A percentile compares a stretch with the other conserved stretches of the same genome.
These are phyloP conservation scores for Daldinia eschscholtzii DNA, from an alignment of 2,329 filamentous ascomycete genomes.

Conservation along the genomic window DNA sequence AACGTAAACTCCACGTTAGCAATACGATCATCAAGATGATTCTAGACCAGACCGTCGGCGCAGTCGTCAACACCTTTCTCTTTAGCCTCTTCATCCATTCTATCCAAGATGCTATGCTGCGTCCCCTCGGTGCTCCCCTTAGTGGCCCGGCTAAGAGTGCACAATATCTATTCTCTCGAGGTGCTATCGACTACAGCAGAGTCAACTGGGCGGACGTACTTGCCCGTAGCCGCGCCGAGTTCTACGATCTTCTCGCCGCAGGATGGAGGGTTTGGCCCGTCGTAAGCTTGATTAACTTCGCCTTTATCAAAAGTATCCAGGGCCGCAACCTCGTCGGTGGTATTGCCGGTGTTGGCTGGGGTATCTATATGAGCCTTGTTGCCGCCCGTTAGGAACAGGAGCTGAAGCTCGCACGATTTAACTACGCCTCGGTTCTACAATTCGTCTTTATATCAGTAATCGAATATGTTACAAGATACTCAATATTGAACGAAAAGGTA, in stretches of 20 bases:
- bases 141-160: constrained; percentile 54
- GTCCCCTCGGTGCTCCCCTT: constrained; percentile 49
- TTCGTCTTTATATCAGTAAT: background rate
- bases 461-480: background rate
- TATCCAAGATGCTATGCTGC: constrained; percentile 63
- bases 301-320: constrained; percentile 76
- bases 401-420: background rate
- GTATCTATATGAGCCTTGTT: constrained; percentile 78
- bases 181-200: constrained; percentile 59
- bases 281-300: constrained; percentile 78
- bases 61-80: constrained; percentile 71
- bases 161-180: constrained; percentile 49
- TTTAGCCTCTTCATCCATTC: constrained; percentile 67
- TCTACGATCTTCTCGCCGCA: constrained; percentile 73
- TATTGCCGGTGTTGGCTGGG: constrained; percentile 79
- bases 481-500: background rate
- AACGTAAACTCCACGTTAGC: constrained; percentile 67
- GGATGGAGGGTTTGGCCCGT: constrained; percentile 80
- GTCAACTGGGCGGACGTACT: constrained; percentile 62
- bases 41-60: constrained; percentile 77
- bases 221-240: constrained; percentile 64
- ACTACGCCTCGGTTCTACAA: background rate
- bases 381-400: constrained; percentile 53
- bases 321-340: constrained; percentile 78
- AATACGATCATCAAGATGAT: constrained; percentile 77